A percentile compares a stretch with the other conserved stretches of the same genome.
Conservation (phyloP, 441 rosid species). For the Pelargonium fulgidum region DNA sequence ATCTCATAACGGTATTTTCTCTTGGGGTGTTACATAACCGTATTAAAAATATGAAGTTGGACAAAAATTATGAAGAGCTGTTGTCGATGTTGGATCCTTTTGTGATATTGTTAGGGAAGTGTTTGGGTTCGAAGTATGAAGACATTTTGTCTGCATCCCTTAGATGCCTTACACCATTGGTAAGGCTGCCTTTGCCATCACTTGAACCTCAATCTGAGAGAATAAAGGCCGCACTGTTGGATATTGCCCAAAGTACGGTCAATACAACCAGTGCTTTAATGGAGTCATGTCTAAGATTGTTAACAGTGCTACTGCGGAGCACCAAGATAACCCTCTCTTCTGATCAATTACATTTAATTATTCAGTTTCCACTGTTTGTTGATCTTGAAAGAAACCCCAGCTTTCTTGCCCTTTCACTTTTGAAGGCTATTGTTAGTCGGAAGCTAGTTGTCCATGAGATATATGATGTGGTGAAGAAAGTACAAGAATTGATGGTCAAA, state of each 20-base stretch:
- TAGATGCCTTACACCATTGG: constrained; percentile 64
- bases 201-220: constrained; percentile 68
- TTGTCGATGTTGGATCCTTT: constrained; percentile 85
- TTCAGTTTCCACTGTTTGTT: constrained; percentile 78
- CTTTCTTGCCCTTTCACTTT: constrained; percentile 59
- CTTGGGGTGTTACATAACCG: constrained; percentile 54
- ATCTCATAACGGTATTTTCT: constrained; percentile 74
- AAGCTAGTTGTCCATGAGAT: constrained; percentile 83
- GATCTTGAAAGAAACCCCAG: constrained; percentile 80
- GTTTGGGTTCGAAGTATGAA: constrained; percentile 85
- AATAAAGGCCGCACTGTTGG: constrained; percentile 62
- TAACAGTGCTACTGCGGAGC: constrained; percentile 66
- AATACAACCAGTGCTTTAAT: constrained; percentile 52
- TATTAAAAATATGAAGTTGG: constrained; percentile 47
- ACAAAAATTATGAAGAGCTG: constrained; percentile 37
- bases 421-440: constrained; percentile 68
- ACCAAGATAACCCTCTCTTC: constrained; percentile 57
- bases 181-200: constrained; percentile 76
- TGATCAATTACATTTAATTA: constrained; percentile 59
- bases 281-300: constrained; percentile 77
- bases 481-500: constrained; percentile 76
- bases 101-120: constrained; percentile 52
- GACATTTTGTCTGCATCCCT: constrained; percentile 67
- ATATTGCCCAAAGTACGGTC: constrained; percentile 58
- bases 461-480: constrained; percentile 58